A percentile compares a stretch with the other conserved stretches of the same genome.
Conservation (phyloP, 768 basidiomycete species). For the Lentinula boryana region DNA sequence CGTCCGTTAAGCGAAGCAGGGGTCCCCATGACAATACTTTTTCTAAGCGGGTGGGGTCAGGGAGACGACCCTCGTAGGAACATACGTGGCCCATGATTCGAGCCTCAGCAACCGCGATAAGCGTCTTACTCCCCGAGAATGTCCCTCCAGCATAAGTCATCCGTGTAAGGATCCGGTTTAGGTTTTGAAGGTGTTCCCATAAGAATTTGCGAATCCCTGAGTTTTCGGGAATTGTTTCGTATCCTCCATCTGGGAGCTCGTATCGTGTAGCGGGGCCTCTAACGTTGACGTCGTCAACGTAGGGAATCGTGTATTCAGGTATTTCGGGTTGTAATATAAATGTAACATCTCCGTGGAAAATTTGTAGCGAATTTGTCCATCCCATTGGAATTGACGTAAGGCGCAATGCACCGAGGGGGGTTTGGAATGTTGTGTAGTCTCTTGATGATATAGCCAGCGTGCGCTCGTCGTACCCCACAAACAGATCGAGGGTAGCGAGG, state of each 20-base stretch:
- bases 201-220: background rate
- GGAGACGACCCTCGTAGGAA: no score
- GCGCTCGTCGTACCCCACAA: conserved; percentile 22
- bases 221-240: background rate
- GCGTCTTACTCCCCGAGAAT: no score
- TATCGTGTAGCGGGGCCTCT: background rate
- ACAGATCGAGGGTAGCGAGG: conserved; percentile 14
- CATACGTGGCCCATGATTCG: no score
- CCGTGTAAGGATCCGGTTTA: background rate
- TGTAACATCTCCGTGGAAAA: conserved; percentile 23
- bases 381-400: conserved; percentile 25
- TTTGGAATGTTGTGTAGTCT: conserved; percentile 8
- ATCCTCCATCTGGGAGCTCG: background rate
- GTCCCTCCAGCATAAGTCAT: background rate
- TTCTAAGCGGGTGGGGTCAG: no score
- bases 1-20: no score
- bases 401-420: conserved; percentile 14
- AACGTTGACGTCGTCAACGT: background rate
- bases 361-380: conserved; percentile 21
- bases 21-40: no score
- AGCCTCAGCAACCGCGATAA: no score
- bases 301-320: conserved; percentile 3
- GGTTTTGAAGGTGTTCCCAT: background rate
- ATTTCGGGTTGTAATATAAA: conserved; percentile 22
- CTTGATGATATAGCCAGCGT: background rate